Evolutionary conservation across 2,329 filamentous ascomycete genomes (phyloP), one percentile per base, ranked within the genome.

Genomic region (Boeremia exigua): DNA sequence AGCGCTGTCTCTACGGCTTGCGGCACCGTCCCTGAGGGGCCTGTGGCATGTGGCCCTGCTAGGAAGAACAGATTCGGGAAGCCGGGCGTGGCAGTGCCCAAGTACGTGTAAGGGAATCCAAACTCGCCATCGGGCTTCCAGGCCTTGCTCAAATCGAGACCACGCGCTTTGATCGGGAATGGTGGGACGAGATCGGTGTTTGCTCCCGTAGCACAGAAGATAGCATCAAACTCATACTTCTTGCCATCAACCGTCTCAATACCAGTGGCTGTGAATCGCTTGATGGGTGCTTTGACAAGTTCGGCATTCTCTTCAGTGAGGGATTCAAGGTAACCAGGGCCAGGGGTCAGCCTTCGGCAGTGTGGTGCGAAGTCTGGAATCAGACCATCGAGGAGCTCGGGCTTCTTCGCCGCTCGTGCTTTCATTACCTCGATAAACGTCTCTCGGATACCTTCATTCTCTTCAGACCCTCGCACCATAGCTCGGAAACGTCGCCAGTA

Each of bases 31-130:
- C 88, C 88, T 1, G 84, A 85, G 29, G 71, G 68, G 1, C 69
- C 69, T n/a, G 70, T 71, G 3, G 63, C 63, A 52, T 71, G 69
- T 6, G 70, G 70, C 0, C 88, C 88, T 27, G 84, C 81, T 6
- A 90, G 66, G 67, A 87, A 88, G 27, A 89, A 78, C 0, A 90
- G 75, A 60, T 91, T 91, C 0, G 88, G 88, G 58, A 90, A 90
- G 0, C 82, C 84, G 0, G 88, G 87, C 0, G 85, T 84, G 0
- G 84, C 83, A 1, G 87, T 64, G 0, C 87, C 88, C 6, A 90
- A 76, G 62, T 91, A 91, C 0, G 84, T 88, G 67, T 89, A 86
- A 0, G 88, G 88, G 56, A 85, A 88, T 0, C 86, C 87, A 57
- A 81, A 81, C 17, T 78, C 74, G 0, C 83, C 84, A 34, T 79